phyloP scores from a whole-genome alignment of 805 yeast species.

The Ogataea nonfermentans region DNA sequence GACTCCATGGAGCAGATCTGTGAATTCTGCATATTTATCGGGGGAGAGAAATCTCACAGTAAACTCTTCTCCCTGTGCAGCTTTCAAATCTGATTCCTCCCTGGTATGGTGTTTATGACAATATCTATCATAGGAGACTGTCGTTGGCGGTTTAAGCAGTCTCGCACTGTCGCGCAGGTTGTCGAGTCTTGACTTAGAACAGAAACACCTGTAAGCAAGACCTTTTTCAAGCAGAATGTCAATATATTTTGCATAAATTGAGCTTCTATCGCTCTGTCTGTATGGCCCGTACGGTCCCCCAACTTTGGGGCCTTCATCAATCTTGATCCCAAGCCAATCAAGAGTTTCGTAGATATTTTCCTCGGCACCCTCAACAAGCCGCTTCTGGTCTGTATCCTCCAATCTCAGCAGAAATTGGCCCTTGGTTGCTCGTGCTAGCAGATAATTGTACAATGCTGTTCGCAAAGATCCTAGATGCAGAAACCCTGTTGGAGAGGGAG shows the following conservation, averaged over 20 bases:
- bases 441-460: slow-evolving; percentile 87
- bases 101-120: slow-evolving; percentile 49
- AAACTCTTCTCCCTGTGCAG: slow-evolving; percentile 37
- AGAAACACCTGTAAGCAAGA: slow-evolving; percentile 81
- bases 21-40: slow-evolving; percentile 58
- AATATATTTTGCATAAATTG: slow-evolving; percentile 62
- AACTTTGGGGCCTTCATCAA: slow-evolving; percentile 83
- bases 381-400: slow-evolving; percentile 88
- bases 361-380: slow-evolving; percentile 83
- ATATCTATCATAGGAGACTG: slow-evolving; percentile 86
- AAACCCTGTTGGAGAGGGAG: slow-evolving; percentile 97
- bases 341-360: slow-evolving; percentile 71
- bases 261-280: slow-evolving; percentile 76
- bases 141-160: slow-evolving; percentile 78
- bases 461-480: slow-evolving; percentile 92
- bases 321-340: slow-evolving; percentile 68
- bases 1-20: slow-evolving; percentile 76
- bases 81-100: slow-evolving; percentile 40
- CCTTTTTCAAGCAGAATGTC: slow-evolving; percentile 58
- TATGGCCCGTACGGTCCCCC: slow-evolving; percentile 83
- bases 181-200: slow-evolving; percentile 75
- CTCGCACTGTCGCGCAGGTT: slow-evolving; percentile 70
- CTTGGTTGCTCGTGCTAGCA: slow-evolving; percentile 72
- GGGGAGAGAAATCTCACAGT: slow-evolving; percentile 82
- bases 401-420: slow-evolving; percentile 81